phyloP scores from a whole-genome alignment of 2,329 filamentous ascomycete genomes.

The Hypoxylon sp. region DNA sequence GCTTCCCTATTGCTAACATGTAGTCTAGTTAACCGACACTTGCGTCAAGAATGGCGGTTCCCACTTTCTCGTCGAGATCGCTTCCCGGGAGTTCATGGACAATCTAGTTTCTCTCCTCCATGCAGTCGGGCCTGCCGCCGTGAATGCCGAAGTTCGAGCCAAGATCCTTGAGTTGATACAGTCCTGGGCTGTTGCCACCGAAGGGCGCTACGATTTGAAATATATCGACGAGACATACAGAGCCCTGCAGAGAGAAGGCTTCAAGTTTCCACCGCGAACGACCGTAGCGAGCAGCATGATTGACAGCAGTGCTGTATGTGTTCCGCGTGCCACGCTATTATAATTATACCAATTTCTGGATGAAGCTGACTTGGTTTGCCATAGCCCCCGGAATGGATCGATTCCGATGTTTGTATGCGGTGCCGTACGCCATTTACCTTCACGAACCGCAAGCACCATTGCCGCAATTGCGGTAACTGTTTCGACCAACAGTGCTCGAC shows the following conservation, averaged over 20 bases:
- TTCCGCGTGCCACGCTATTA: not conserved
- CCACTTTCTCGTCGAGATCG: constrained; percentile 95
- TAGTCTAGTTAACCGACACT: constrained; percentile 85
- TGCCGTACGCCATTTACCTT: constrained; percentile 96
- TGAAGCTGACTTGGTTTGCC: constrained; percentile 40
- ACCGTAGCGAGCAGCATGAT: constrained; percentile 97
- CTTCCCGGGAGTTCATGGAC: constrained; percentile 98
- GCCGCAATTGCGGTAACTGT: constrained; percentile 96
- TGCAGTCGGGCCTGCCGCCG: constrained; percentile 78
- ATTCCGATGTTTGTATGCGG: constrained; percentile 98
- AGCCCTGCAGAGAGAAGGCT: constrained; percentile 85
- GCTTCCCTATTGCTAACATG: constrained; percentile 6
- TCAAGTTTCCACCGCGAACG: constrained; percentile 87
- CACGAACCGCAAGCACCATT: constrained; percentile 98
- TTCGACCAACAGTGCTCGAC: constrained; percentile 96
- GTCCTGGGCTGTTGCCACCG: constrained; percentile 90
- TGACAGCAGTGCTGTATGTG: constrained; percentile 90
- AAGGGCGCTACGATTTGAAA: constrained; percentile 83
- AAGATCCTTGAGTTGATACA: constrained; percentile 97
- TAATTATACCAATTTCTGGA: not conserved
- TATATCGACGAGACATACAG: constrained; percentile 93
- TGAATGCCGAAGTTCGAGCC: constrained; percentile 86
- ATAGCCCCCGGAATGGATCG: constrained; percentile 95
- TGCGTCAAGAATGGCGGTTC: constrained; percentile 98
- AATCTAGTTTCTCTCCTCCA: constrained; percentile 92